Conservation (phyloP, 805 yeast genomes). For the Teunomyces stri region DNA sequence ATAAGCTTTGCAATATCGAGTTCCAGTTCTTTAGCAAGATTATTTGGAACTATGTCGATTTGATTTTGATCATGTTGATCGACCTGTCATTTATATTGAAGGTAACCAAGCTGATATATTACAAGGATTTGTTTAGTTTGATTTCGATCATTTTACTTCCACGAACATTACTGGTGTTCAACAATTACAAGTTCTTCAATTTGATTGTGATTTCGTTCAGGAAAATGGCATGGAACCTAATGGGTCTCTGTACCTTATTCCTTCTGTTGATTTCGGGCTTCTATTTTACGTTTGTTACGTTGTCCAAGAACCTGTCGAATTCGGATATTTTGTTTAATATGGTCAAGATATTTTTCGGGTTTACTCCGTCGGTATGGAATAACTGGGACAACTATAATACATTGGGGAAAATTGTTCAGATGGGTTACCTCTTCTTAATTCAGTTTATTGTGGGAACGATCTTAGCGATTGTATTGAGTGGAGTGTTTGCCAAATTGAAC, state of each 20-base stretch:
- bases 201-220: conserved; percentile 50
- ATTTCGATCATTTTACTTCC: conserved; percentile 52
- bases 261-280: conserved; percentile 53
- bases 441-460: conserved; percentile 56
- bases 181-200: conserved; percentile 51
- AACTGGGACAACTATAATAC: conserved; percentile 49
- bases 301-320: conserved; percentile 43
- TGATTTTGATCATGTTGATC: conserved; percentile 38
- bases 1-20: conserved; percentile 45
- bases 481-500: conserved; percentile 35
- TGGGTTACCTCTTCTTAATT: conserved; percentile 51
- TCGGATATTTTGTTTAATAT: conserved; percentile 49
- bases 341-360: conserved; percentile 53
- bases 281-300: conserved; percentile 51
- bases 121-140: conserved; percentile 34
- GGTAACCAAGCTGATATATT: conserved; percentile 17
- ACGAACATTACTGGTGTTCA: conserved; percentile 47
- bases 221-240: conserved; percentile 49
- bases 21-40: conserved; percentile 44
- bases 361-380: conserved; percentile 60
- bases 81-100: conserved; percentile 29
- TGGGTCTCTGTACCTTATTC: conserved; percentile 48
- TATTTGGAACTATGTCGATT: conserved; percentile 54
- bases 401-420: conserved; percentile 46
- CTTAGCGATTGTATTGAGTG: conserved; percentile 51